phyloP scores from a whole-genome alignment of 2,329 filamentous ascomycete species.

The Fusarium sacchari region DNA sequence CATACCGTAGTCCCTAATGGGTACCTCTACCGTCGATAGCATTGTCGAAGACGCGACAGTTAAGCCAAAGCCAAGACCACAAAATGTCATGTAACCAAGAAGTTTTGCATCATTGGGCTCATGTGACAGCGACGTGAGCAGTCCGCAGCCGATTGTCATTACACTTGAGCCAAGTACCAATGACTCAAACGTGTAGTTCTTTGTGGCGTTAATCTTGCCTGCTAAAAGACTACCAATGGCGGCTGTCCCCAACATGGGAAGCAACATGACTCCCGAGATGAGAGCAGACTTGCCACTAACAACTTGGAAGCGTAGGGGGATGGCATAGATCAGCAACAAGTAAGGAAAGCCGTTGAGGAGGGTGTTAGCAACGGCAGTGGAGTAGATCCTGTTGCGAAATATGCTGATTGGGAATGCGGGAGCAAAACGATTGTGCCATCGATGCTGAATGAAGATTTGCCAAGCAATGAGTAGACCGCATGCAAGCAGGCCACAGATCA shows the following conservation, averaged over 20 bases:
- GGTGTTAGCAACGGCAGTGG: slow-evolving; percentile 55
- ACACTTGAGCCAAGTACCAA: slow-evolving; percentile 54
- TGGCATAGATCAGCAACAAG: slow-evolving; percentile 58
- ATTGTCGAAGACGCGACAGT: slow-evolving; percentile 60
- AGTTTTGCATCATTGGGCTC: slow-evolving; percentile 55
- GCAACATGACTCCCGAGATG: slow-evolving; percentile 60
- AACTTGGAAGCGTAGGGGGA: slow-evolving; percentile 61
- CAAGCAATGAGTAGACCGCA: slow-evolving; percentile 45
- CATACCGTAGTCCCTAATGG: slow-evolving; percentile 58
- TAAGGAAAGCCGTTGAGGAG: slow-evolving; percentile 62
- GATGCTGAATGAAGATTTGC: slow-evolving; percentile 41
- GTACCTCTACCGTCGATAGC: slow-evolving; percentile 54
- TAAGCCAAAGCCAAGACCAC: slow-evolving; percentile 64
- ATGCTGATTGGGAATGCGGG: slow-evolving; percentile 60
- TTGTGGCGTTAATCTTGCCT: slow-evolving; percentile 55
- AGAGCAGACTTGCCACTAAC: slow-evolving; percentile 59
- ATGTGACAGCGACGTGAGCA: slow-evolving; percentile 53
- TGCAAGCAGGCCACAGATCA: slow-evolving; percentile 43
- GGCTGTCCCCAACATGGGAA: slow-evolving; percentile 62
- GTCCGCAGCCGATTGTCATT: slow-evolving; percentile 58
- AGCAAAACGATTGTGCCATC: slow-evolving; percentile 43
- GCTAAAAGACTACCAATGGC: slow-evolving; percentile 57
- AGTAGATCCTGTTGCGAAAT: slow-evolving; percentile 59
- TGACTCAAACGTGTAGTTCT: slow-evolving; percentile 56
- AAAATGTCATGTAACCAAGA: slow-evolving; percentile 60